A percentile compares a stretch with the other conserved stretches of the same genome.
Conservation (phyloP, 129 eudicot genomes). For the Artemisia argyi region DNA sequence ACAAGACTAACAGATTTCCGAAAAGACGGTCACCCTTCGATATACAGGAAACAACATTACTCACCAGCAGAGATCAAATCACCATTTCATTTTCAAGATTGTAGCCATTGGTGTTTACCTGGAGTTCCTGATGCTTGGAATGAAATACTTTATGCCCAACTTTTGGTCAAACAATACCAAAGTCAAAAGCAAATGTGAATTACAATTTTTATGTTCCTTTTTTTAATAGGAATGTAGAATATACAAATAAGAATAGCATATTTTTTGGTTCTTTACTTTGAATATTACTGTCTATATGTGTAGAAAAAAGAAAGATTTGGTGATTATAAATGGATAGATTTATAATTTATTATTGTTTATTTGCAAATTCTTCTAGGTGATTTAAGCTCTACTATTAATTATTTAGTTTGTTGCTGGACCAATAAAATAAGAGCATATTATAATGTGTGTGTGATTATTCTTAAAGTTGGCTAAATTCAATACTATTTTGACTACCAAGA, state of each 20-base stretch:
- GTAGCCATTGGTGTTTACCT: conserved; percentile 99
- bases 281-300: conserved; percentile 28
- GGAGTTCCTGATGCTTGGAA: conserved; percentile 99
- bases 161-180: conserved; percentile 55
- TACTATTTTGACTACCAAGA: too few relatives aligned
- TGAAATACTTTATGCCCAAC: conserved; percentile 74
- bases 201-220: conserved; percentile 19
- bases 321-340: conserved; percentile 17
- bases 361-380: background rate
- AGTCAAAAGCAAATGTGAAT: conserved; percentile 46
- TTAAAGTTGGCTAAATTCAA: background rate
- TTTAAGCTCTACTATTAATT: background rate
- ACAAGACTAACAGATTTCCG: conserved; percentile 83
- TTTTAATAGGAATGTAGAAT: conserved; percentile 5
- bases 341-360: background rate
- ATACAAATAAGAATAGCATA: conserved; percentile 13
- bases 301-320: conserved; percentile 29
- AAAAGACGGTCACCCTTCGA: conserved; percentile 93
- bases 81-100: conserved; percentile 63
- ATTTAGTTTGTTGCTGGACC: background rate
- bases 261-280: background rate
- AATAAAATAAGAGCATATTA: background rate
- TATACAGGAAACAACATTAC: conserved; percentile 56
- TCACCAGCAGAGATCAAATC: conserved; percentile 46
- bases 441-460: background rate